Base-by-base conservation (phyloP, 805 yeast genomes). In the Hemisphaericaspora nanyangensis region DNA sequence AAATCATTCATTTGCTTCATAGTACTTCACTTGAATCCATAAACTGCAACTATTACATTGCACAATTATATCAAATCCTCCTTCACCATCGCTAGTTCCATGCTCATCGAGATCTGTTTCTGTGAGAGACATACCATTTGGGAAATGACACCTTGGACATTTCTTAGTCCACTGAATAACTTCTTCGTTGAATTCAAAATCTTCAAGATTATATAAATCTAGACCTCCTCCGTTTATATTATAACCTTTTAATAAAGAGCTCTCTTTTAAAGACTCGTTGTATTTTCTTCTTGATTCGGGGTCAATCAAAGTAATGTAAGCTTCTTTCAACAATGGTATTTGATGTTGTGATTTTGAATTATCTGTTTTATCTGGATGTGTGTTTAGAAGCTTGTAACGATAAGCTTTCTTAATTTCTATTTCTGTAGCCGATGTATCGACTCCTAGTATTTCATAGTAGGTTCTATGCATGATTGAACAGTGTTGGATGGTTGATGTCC, bases 31-130 rank as follows among this genome's bases (percentile, higher is more conserved):
- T 36, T 79, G 78, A 18, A 91, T 60, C 96, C 96, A 91, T 22
- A 89, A 56, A 56, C 95, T 85, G 58, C 98, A 91, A 24, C 85
- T 80, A 13, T 12, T 26, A 56, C 98, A 91, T 52, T 90, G 96
- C 0, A 86, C 78, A 17, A 86, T 69, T 1, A 90, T 72, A 46
- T 82, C 84, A 46, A 68, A 82, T 12, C 65, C 65, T 1, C 80
- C 72, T 13, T 61, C 74, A 12, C 78, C 80, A 26, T 69, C 72
- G 0, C 68, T 70, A 0, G 74, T 69, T 0, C 79, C 82, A 39
- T 69, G 70, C 5, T 70, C 64, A 13, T 63, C 79, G 39, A 91
- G 65, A 39, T 83, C 85, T 1, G 60, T 52, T 46, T 88, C 96
- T 1, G 65, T 66, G 2, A 91, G 56, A 12, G 54, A 52, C 40